These are phyloP conservation scores for Dujonia santamariae DNA, from an alignment of 1,139 yeast species.

Conservation along the genomic window DNA sequence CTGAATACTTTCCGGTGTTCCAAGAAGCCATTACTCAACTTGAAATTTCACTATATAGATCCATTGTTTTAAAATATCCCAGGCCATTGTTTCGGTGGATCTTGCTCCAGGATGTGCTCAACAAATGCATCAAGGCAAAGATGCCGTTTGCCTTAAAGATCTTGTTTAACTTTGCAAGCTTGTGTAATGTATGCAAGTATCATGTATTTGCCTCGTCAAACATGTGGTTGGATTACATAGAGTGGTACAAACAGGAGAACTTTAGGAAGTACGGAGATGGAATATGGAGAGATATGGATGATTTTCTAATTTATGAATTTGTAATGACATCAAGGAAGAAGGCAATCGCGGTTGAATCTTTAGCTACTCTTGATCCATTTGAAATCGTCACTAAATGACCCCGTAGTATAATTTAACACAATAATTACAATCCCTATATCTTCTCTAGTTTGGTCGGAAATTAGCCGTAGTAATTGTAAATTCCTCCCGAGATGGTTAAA, in stretches of 20 bases:
- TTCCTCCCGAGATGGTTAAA: too few species aligned
- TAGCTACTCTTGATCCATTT: constrained; percentile 1
- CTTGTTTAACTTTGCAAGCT: constrained; percentile 20
- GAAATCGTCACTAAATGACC: too few species aligned
- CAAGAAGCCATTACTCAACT: constrained; percentile 12
- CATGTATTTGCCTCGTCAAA: constrained; percentile 17
- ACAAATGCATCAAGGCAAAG: constrained; percentile 17
- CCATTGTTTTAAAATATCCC: constrained; percentile 19
- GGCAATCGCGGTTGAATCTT: not conserved
- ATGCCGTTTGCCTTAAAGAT: constrained; percentile 24
- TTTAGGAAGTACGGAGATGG: constrained; percentile 10
- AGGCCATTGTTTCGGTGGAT: constrained; percentile 28
- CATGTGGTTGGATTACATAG: constrained; percentile 27
- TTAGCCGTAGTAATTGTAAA: too few species aligned
- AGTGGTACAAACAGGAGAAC: constrained; percentile 19
- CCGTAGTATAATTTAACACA: too few species aligned
- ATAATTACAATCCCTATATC: too few species aligned
- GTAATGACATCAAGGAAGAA: not conserved
- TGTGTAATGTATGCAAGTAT: constrained; percentile 19
- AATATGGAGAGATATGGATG: constrained; percentile 17
- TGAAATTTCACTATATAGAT: constrained; percentile 14
- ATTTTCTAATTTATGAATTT: constrained; percentile 13
- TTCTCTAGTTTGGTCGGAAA: too few species aligned
- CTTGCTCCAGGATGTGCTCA: constrained; percentile 16
- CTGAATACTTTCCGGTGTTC: constrained; percentile 9